Evolutionary conservation across 2,329 filamentous ascomycete genomes (phyloP), one percentile per base, ranked within the genome.

Genomic region (Cladosporium sp.): DNA sequence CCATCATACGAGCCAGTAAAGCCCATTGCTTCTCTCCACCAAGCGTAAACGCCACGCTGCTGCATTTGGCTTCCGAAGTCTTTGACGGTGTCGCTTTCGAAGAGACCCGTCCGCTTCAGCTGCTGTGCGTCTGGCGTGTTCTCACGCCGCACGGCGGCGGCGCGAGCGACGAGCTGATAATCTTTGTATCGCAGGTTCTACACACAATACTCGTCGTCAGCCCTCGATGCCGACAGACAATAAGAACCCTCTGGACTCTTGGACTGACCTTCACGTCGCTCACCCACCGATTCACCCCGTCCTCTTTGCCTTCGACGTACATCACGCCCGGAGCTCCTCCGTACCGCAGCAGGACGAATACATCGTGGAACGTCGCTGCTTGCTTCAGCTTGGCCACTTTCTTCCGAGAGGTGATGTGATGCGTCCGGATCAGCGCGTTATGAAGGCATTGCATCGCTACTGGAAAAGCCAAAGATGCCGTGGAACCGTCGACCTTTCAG

Each of bases 391-490:
- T 78, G 24, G 78, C 74, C 44, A 87, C 79, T 68, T 92, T 92
- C 69, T 90, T 91, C 62, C 88, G 85, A 0, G 87, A 91, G 3
- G 88, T 91, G 67, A 92, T 91, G 71, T 92, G 89, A 65, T 92
- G 89, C 0, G 89, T 92, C 53, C 87, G 83, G 60, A 92, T 89
- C 45, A 92, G 76, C 28, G 87, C 82, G 68, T 83, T 81, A 48
- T 49, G 34, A n/a, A 51, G 22, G 47, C 52, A 55, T 55, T 36
- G 52, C 52, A 55, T 55, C n/a, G 52, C 52, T 47, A 28, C 20
- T 50, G 10, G 34, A 50, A n/a, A 36, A 50, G 19, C 19, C n/a
- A 32, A 37, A 24, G 36, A n/a, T n/a, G 34, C 34, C 47, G 25
- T 37, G 47, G 19, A 15, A 32, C 8, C 28, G 2, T 32, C 8